Evolutionary conservation across 2,329 filamentous ascomycete species (phyloP).

Genomic region (Diaporthe capsici): DNA sequence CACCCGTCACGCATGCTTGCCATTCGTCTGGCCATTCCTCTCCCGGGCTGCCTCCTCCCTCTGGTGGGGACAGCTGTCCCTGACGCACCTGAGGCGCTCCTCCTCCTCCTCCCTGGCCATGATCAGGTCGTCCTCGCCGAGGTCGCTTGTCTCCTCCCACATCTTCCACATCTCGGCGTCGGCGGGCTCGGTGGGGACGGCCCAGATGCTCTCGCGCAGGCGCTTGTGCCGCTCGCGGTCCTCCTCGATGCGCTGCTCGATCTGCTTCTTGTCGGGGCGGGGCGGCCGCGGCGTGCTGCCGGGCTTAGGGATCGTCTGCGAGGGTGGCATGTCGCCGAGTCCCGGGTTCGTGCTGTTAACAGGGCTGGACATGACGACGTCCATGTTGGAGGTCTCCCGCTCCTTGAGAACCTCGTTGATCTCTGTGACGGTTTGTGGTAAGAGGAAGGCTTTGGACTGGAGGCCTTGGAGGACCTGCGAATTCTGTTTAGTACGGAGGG

Average conservation of each 20-base stretch:
- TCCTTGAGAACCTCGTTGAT: constrained; percentile 88
- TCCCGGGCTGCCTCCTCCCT: constrained; percentile 39
- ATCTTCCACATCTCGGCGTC: constrained; percentile 82
- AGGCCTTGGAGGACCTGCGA: constrained; percentile 77
- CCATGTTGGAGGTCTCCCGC: constrained; percentile 75
- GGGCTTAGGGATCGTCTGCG: constrained; percentile 56
- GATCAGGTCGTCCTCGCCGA: constrained; percentile 88
- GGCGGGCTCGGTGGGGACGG: constrained; percentile 75
- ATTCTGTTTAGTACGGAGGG: neutral
- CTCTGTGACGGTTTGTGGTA: constrained; percentile 80
- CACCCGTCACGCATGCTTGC: constrained; percentile 30
- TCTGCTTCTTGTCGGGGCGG: constrained; percentile 84
- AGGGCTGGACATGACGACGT: constrained; percentile 68
- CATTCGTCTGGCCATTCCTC: constrained; percentile 41
- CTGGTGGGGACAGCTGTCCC: constrained; percentile 56
- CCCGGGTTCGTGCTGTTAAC: constrained; percentile 56
- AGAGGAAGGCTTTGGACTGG: constrained; percentile 78
- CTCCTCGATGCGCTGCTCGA: constrained; percentile 97
- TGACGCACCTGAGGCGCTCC: constrained; percentile 58
- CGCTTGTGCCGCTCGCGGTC: constrained; percentile 96
- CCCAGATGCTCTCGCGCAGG: constrained; percentile 93
- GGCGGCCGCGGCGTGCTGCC: constrained; percentile 47
- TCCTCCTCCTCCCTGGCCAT: constrained; percentile 80
- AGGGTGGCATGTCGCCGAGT: constrained; percentile 58
- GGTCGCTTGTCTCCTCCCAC: constrained; percentile 89